Percentiles rank a stretch among this genome's conserved stretches.
Conservation (phyloP, 306 rosid species). For the Fagus crenata region DNA sequence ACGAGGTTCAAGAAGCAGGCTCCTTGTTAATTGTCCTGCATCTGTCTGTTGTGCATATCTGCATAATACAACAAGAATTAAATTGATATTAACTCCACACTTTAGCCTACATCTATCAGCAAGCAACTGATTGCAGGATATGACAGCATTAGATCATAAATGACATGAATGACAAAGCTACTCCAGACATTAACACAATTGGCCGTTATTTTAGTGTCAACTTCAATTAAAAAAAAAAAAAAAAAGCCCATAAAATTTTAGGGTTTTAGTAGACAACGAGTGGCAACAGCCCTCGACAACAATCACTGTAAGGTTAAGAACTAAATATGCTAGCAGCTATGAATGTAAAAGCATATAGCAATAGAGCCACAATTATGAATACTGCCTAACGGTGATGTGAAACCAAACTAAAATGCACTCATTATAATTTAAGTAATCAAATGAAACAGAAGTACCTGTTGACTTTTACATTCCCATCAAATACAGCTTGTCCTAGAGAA, state of each 20-base stretch:
- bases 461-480: conserved; percentile 86
- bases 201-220: neutral
- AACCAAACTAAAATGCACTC: neutral
- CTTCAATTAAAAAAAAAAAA: neutral
- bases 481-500: conserved; percentile 83
- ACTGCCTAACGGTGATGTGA: neutral
- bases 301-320: neutral
- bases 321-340: neutral
- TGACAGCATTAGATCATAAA: neutral
- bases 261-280: neutral
- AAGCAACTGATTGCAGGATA: neutral
- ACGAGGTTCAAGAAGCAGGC: conserved; percentile 92
- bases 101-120: neutral
- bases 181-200: neutral
- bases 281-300: neutral
- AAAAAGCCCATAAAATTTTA: neutral
- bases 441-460: conserved; percentile 64
- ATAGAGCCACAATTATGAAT: no score
- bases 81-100: neutral
- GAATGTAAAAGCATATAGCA: neutral
- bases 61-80: conserved; percentile 13
- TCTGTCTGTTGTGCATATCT: conserved; percentile 96
- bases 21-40: conserved; percentile 91
- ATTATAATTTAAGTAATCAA: neutral
- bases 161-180: neutral